A percentile compares a stretch with the other conserved stretches of the same genome.
These are phyloP conservation scores for Fusarium heterosporum DNA, from an alignment of 2,329 filamentous ascomycete genomes.

Conservation along the genomic window DNA sequence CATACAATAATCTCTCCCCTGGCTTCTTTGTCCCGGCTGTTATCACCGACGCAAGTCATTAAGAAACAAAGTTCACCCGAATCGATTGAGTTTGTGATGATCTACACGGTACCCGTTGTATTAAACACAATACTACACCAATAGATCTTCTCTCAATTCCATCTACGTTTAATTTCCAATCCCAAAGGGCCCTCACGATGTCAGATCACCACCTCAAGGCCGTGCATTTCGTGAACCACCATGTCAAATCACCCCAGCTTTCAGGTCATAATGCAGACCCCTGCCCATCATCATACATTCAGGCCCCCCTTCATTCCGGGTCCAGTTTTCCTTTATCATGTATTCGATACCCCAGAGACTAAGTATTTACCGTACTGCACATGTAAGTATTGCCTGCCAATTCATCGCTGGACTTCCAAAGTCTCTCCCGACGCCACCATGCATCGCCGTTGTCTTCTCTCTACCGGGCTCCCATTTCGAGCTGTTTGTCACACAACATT, in stretches of 20 bases:
- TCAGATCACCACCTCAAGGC: neutral
- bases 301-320: conserved; percentile 31
- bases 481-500: conserved; percentile 17
- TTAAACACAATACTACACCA: neutral
- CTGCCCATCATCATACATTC: conserved; percentile 18
- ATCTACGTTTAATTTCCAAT: neutral
- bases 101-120: conserved; percentile 15
- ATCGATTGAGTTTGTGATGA: conserved; percentile 31
- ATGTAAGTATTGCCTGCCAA: neutral
- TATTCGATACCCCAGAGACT: neutral
- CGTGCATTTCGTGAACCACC: neutral
- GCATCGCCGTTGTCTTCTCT: conserved; percentile 31
- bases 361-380: neutral
- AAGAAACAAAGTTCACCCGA: conserved; percentile 22
- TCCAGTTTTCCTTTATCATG: conserved; percentile 14
- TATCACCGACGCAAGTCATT: neutral
- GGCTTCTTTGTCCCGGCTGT: neutral
- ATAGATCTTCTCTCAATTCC: neutral
- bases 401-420: too few relatives aligned
- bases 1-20: neutral
- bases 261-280: conserved; percentile 10
- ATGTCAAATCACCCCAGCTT: conserved; percentile 22
- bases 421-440: conserved; percentile 21
- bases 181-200: neutral
- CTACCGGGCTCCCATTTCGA: conserved; percentile 6